Evolutionary conservation across 1,284 basidiomycete genomes (phyloP).

Genomic region (Moniliophthora roreri): DNA sequence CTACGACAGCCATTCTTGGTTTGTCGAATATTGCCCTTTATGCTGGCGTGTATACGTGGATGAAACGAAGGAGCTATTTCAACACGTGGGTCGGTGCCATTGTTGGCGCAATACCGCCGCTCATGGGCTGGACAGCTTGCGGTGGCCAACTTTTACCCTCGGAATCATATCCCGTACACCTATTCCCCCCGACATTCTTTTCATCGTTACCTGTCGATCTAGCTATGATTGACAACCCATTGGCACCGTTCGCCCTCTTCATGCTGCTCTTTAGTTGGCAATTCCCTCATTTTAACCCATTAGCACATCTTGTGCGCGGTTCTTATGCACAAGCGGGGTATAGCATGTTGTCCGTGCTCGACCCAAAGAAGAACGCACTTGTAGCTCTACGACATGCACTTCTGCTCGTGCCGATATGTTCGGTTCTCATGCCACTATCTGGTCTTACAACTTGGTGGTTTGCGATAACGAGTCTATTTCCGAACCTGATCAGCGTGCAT

Average conservation of each 20-base stretch:
- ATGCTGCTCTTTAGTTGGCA: constrained; percentile 95
- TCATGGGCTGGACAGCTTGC: constrained; percentile 98
- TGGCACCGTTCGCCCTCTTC: constrained; percentile 77
- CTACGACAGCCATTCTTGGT: constrained; percentile 84
- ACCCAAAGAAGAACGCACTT: constrained; percentile 80
- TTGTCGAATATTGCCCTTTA: constrained; percentile 88
- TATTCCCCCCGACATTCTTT: constrained; percentile 55
- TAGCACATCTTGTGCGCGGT: constrained; percentile 85
- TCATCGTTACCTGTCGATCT: constrained; percentile 35
- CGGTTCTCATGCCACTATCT: constrained; percentile 79
- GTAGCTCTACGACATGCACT: constrained; percentile 86
- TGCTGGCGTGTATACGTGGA: constrained; percentile 89
- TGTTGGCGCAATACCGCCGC: constrained; percentile 90
- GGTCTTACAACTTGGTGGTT: constrained; percentile 90
- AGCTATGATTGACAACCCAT: constrained; percentile 67
- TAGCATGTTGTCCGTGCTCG: constrained; percentile 86
- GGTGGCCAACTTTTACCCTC: constrained; percentile 79
- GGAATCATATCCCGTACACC: constrained; percentile 47
- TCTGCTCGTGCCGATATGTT: constrained; percentile 80
- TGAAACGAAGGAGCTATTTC: constrained; percentile 86
- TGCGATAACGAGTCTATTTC: constrained; percentile 74
- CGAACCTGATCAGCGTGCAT: constrained; percentile 73
- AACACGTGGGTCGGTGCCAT: constrained; percentile 97
- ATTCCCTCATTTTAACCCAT: constrained; percentile 96
- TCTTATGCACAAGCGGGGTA: constrained; percentile 96